Conservation (phyloP, 768 basidiomycete genomes). For the Porphyrellus cyaneotinctus region DNA sequence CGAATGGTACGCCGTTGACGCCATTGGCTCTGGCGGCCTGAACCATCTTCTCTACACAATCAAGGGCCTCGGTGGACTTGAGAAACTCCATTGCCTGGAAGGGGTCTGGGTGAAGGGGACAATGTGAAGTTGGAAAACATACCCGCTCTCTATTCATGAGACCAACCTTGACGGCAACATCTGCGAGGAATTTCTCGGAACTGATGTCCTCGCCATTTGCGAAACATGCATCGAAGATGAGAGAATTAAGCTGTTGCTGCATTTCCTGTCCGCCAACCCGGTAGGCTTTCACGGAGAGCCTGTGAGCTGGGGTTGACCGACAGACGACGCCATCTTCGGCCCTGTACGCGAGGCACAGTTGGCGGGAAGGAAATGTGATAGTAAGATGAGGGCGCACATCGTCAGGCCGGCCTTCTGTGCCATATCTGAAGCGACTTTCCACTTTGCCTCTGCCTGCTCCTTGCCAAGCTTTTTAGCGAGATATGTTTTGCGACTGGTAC, state of each 20-base stretch:
- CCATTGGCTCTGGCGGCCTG: slow-evolving; percentile 39
- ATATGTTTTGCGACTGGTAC: slow-evolving; percentile 21
- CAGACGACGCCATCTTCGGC: slow-evolving; percentile 36
- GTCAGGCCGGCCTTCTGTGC: slow-evolving; percentile 26
- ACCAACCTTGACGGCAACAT: slow-evolving; percentile 36
- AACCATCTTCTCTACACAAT: slow-evolving; percentile 40
- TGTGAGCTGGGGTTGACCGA: slow-evolving; percentile 40
- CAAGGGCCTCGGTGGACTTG: slow-evolving; percentile 35
- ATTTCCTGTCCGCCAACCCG: slow-evolving; percentile 37
- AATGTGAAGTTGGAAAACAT: slow-evolving; percentile 1
- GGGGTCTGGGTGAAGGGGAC: neutral
- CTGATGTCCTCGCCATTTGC: slow-evolving; percentile 40
- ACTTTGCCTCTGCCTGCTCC: slow-evolving; percentile 25
- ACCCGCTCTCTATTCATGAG: slow-evolving; percentile 39
- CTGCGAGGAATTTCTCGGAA: slow-evolving; percentile 32
- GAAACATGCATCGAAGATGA: slow-evolving; percentile 40
- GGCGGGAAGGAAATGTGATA: neutral
- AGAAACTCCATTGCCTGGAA: slow-evolving; percentile 41
- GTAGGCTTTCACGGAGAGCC: slow-evolving; percentile 43
- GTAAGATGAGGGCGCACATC: slow-evolving; percentile 17
- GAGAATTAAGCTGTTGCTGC: slow-evolving; percentile 36
- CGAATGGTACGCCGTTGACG: slow-evolving; percentile 51
- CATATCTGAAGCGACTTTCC: slow-evolving; percentile 28
- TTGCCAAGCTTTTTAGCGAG: slow-evolving; percentile 25
- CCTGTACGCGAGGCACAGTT: slow-evolving; percentile 19